These are phyloP conservation scores for Aspergillus funiculosus DNA, from an alignment of 495 filamentous ascomycete genomes.

Conservation along the genomic window DNA sequence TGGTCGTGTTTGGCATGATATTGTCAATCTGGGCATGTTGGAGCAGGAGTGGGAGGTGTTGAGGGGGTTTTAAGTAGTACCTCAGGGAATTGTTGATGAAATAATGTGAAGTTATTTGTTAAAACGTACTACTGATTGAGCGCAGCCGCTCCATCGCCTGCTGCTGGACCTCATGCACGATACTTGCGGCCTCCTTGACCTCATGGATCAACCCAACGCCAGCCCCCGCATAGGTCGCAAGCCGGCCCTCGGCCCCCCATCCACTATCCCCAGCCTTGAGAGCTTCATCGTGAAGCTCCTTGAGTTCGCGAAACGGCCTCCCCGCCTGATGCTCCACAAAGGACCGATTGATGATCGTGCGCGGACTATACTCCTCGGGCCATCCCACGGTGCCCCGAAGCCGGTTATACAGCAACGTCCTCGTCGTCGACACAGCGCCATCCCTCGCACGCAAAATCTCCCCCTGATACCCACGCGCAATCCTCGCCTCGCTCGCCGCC, in stretches of 20 bases:
- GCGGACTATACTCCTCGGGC: conserved; percentile 58
- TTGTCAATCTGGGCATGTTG: conserved; percentile 38
- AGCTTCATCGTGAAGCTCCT: conserved; percentile 52
- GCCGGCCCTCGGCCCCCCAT: conserved; percentile 43
- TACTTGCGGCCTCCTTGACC: conserved; percentile 38
- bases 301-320: conserved; percentile 52
- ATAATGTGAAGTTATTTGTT: no score
- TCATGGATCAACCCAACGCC: conserved; percentile 46
- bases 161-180: conserved; percentile 26
- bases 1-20: conserved; percentile 41
- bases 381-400: conserved; percentile 63
- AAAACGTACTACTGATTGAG: no score
- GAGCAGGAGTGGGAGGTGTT: conserved; percentile 39
- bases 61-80: no score
- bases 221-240: conserved; percentile 64
- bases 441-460: conserved; percentile 56
- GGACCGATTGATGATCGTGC: conserved; percentile 58
- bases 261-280: conserved; percentile 42
- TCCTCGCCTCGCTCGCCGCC: conserved; percentile 57
- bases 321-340: conserved; percentile 55
- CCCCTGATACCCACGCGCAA: conserved; percentile 53
- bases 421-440: conserved; percentile 57
- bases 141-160: no score
- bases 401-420: conserved; percentile 66
- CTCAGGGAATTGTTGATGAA: no score